phyloP scores from a whole-genome alignment of 2,329 filamentous ascomycete genomes.

The Grosmannia penicillata region DNA sequence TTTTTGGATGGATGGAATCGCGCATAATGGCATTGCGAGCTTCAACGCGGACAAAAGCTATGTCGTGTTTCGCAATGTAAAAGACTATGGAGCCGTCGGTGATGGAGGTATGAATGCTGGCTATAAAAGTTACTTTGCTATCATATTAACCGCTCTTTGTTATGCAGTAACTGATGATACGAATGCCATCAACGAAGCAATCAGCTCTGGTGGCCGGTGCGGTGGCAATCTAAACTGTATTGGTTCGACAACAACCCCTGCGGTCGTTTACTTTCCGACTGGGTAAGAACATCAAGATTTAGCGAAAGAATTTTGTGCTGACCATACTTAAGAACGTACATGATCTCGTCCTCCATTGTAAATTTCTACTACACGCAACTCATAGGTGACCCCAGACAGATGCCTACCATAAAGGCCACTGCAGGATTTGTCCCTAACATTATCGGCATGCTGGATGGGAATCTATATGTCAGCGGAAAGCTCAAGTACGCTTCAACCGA shows the following conservation, averaged over 20 bases:
- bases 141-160: background rate
- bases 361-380: conserved; percentile 14
- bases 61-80: conserved; percentile 11
- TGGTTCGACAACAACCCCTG: conserved; percentile 11
- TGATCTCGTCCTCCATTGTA: conserved; percentile 12
- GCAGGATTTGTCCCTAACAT: conserved; percentile 25
- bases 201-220: conserved; percentile 26
- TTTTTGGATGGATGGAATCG: conserved; percentile 29
- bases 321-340: conserved; percentile 9
- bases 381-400: conserved; percentile 10
- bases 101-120: conserved; percentile 42
- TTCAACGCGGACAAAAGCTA: conserved; percentile 25
- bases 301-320: background rate
- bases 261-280: conserved; percentile 12
- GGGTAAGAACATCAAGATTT: conserved; percentile 4
- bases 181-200: conserved; percentile 49
- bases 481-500: conserved; percentile 40
- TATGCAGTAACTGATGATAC: conserved; percentile 56
- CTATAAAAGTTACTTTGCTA: background rate
- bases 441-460: conserved; percentile 31
- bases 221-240: conserved; percentile 14
- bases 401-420: conserved; percentile 16
- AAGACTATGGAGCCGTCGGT: conserved; percentile 45
- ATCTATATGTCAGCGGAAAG: conserved; percentile 25
- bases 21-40: conserved; percentile 30